Evolutionary conservation across 2,329 filamentous ascomycete species (phyloP).

Genomic region (Ampelomyces quisqualis): DNA sequence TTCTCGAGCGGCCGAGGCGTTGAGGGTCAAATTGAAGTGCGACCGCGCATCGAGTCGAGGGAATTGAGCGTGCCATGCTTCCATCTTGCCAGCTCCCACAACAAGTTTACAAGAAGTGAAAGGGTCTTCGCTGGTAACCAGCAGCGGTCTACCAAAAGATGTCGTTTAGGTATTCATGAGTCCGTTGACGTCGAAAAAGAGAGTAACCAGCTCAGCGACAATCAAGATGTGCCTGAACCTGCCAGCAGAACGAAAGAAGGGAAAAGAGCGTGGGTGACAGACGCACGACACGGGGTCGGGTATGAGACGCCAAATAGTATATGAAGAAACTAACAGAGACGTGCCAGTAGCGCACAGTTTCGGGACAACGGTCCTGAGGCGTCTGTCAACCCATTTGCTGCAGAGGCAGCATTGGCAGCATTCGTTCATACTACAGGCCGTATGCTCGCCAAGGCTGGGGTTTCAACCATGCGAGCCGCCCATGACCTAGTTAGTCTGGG

Average conservation of each 20-base stretch:
- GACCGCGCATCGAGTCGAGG: slow-evolving; percentile 39
- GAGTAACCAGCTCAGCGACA: slow-evolving; percentile 40
- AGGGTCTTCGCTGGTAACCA: slow-evolving; percentile 42
- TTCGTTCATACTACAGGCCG: slow-evolving; percentile 28
- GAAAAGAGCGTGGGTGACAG: slow-evolving; percentile 43
- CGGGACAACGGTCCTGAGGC: slow-evolving; percentile 43
- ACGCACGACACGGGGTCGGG: slow-evolving; percentile 37
- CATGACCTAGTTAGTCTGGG: slow-evolving; percentile 26
- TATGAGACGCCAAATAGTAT: slow-evolving; percentile 46
- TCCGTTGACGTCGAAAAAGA: slow-evolving; percentile 39
- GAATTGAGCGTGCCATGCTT: slow-evolving; percentile 37
- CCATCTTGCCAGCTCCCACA: slow-evolving; percentile 39
- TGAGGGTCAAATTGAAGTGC: slow-evolving; percentile 44
- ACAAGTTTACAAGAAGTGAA: slow-evolving; percentile 32
- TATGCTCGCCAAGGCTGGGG: slow-evolving; percentile 26
- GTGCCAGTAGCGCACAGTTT: slow-evolving; percentile 41
- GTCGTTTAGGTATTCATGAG: slow-evolving; percentile 43
- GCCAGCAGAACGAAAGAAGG: slow-evolving; percentile 43
- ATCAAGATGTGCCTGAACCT: slow-evolving; percentile 41
- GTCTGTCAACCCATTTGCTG: slow-evolving; percentile 37
- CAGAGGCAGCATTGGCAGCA: slow-evolving; percentile 32
- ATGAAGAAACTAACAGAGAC: slow-evolving; percentile 38
- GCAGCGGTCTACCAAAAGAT: slow-evolving; percentile 41
- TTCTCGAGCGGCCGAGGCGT: slow-evolving; percentile 31
- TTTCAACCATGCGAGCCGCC: slow-evolving; percentile 42